Conservation (phyloP, 176 grass and related monocot genomes). For the barley (Hordeum vulgare) region MorexV3_pseudomolecules_assembly NC_058524.1:73261952-73262451, state of each 20-base stretch:
- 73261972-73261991: constrained; percentile 12
- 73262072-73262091: background rate
- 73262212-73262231: background rate
- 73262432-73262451: background rate
- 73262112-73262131: background rate
- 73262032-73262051: background rate
- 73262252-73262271: background rate
- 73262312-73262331: background rate
- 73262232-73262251: background rate
- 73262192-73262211: background rate
- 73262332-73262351: background rate
- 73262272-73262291: background rate
- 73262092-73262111: background rate
- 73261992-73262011: background rate
- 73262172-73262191: background rate
- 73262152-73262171: background rate
- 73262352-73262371: background rate
- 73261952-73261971: background rate
- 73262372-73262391: background rate
- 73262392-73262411: background rate
- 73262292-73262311: background rate
- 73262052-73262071: background rate
- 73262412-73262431: background rate
- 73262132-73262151: background rate
- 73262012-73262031: background rate